These are phyloP conservation scores for Calonectria crousiana DNA, from an alignment of 2,329 filamentous ascomycete species.

Conservation along the genomic window DNA sequence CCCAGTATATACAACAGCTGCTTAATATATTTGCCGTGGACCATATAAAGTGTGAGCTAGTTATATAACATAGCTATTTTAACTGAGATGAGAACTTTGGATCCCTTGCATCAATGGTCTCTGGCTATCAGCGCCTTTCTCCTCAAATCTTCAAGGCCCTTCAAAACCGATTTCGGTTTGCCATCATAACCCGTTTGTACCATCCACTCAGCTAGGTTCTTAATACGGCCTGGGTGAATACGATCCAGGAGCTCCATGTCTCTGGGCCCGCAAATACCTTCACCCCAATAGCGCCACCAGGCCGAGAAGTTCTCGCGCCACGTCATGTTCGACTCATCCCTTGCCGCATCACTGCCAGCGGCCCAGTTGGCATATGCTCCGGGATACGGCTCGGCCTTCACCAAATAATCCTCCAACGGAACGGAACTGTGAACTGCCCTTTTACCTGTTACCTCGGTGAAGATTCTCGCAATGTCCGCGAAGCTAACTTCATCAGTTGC, in stretches of 20 bases:
- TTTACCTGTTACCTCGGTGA: not conserved
- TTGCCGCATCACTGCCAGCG: not conserved
- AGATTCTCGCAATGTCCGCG: not conserved
- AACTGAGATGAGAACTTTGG: not conserved
- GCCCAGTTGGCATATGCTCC: not conserved
- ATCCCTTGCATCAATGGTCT: not conserved
- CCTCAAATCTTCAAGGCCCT: not conserved
- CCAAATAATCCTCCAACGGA: not conserved
- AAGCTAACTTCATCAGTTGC: not conserved
- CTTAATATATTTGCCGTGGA: not conserved
- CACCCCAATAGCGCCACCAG: not conserved
- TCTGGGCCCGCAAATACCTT: not conserved
- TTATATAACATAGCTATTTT: not conserved
- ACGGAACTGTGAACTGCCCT: not conserved
- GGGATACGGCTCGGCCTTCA: not conserved
- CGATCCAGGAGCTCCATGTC: not conserved
- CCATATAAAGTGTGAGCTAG: not conserved
- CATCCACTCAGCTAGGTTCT: not conserved
- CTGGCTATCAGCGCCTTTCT: not conserved
- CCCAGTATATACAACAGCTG: not conserved
- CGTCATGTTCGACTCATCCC: not conserved
- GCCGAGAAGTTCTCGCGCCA: not conserved
- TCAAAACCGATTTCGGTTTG: not conserved
- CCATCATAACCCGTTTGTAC: not conserved
- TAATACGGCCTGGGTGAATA: not conserved